Conservation (phyloP, 768 basidiomycete genomes). For the Amanita inopinata region DNA sequence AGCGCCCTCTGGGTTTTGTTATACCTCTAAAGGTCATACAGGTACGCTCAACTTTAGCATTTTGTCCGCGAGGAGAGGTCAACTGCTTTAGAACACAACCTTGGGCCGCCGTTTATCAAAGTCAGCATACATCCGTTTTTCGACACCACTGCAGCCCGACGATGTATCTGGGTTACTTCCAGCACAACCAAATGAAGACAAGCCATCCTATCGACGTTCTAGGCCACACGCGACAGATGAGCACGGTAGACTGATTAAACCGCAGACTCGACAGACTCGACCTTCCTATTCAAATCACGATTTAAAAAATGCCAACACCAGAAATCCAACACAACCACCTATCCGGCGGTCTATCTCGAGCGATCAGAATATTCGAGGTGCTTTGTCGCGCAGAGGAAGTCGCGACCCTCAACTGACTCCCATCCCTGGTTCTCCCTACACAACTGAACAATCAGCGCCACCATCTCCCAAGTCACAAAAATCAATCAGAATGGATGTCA, state of each 20-base stretch:
- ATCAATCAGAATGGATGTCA: conserved; percentile 16
- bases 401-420: conserved; percentile 40
- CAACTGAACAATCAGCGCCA: conserved; percentile 50
- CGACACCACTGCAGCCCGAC: conserved; percentile 23
- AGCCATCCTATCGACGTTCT: conserved; percentile 22
- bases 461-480: conserved; percentile 33
- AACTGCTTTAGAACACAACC: conserved; percentile 48
- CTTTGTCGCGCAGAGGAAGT: not conserved
- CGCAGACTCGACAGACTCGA: conserved; percentile 19
- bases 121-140: conserved; percentile 35
- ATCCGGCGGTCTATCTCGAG: conserved; percentile 21
- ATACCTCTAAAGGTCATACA: conserved; percentile 88
- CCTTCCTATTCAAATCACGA: conserved; percentile 1
- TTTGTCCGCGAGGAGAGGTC: not conserved
- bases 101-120: conserved; percentile 63
- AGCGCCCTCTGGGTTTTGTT: conserved; percentile 80
- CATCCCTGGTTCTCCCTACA: conserved; percentile 61
- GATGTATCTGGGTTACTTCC: conserved; percentile 13
- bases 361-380: conserved; percentile 16
- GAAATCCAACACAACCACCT: conserved; percentile 10
- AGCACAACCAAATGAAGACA: conserved; percentile 17
- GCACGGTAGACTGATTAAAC: conserved; percentile 16
- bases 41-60: conserved; percentile 28
- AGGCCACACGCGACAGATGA: conserved; percentile 27
- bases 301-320: not conserved